Percentiles rank a stretch among this genome's conserved stretches.
These are phyloP conservation scores for Rhazya stricta DNA, from an alignment of 257 asterid species.

Conservation along the genomic window DNA sequence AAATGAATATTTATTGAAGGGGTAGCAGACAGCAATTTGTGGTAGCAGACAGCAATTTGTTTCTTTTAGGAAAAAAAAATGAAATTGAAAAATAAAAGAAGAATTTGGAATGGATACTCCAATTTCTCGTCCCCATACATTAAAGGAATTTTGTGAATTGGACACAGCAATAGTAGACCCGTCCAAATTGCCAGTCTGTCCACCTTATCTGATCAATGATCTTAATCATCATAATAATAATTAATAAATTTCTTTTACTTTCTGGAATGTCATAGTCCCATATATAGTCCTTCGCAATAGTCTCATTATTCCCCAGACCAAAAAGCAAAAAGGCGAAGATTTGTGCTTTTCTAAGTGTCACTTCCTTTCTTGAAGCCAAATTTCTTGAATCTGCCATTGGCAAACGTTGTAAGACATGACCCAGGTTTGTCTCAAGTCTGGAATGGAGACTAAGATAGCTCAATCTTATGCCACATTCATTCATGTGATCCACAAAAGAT, in stretches of 20 bases:
- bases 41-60: background rate
- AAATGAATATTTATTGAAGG: background rate
- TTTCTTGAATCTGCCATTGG: slow-evolving; percentile 2
- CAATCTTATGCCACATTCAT: slow-evolving; percentile 2
- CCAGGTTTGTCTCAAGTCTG: background rate
- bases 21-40: no score
- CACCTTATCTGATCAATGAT: slow-evolving; percentile 23
- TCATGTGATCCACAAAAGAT: slow-evolving; percentile 8
- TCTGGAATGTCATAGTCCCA: slow-evolving; percentile 21
- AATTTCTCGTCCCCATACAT: background rate
- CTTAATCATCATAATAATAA: slow-evolving; percentile 11
- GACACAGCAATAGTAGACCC: slow-evolving; percentile 14
- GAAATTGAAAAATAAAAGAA: background rate
- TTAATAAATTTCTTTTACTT: slow-evolving; percentile 15
- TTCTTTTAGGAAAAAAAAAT: background rate
- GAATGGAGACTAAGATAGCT: background rate
- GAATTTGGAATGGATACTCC: background rate
- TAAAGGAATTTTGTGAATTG: slow-evolving; percentile 15
- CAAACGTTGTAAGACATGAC: slow-evolving; percentile 11
- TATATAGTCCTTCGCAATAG: background rate
- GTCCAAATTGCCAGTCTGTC: slow-evolving; percentile 29
- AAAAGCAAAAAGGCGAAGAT: slow-evolving; percentile 1
- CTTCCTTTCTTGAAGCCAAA: slow-evolving; percentile 23
- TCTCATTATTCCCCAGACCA: slow-evolving; percentile 10
- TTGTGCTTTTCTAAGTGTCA: slow-evolving; percentile 22